Evolutionary conservation across 345 rosid genomes (phyloP).

Genomic region (Carallia brachiata): DNA sequence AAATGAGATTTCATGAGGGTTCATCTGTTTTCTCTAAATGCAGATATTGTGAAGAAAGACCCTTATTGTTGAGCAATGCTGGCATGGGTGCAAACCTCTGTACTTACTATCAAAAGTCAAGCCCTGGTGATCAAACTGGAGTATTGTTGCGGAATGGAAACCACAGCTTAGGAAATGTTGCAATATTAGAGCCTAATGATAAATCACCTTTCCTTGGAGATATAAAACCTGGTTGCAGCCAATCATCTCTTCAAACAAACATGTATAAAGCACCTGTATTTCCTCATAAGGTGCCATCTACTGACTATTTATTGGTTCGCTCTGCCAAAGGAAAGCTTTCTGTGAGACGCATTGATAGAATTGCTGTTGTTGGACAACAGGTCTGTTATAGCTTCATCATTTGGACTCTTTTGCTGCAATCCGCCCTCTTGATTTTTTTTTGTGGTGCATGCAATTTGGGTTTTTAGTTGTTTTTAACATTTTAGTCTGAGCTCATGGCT

Average conservation of each 20-base stretch:
- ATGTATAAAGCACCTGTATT: slow-evolving; percentile 94
- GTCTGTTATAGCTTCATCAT: slow-evolving; percentile 36
- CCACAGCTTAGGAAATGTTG: slow-evolving; percentile 63
- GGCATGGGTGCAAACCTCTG: slow-evolving; percentile 98
- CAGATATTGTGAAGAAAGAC: slow-evolving; percentile 98
- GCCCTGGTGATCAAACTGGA: slow-evolving; percentile 70
- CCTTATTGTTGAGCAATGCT: slow-evolving; percentile 72
- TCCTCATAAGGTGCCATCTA: slow-evolving; percentile 74
- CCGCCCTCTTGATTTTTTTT: not conserved
- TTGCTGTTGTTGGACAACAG: slow-evolving; percentile 93
- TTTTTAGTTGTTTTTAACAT: no score
- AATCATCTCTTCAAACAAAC: slow-evolving; percentile 87
- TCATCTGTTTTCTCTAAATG: slow-evolving; percentile 6
- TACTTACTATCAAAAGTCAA: slow-evolving; percentile 87
- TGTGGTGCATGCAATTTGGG: no score
- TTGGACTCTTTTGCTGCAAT: not conserved
- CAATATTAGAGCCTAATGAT: slow-evolving; percentile 74
- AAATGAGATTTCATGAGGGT: slow-evolving; percentile 4
- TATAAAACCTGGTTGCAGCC: slow-evolving; percentile 71
- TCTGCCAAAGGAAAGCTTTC: slow-evolving; percentile 96
- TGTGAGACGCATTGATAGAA: slow-evolving; percentile 83
- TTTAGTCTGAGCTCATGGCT: no score
- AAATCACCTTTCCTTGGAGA: slow-evolving; percentile 98
- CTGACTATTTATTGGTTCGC: slow-evolving; percentile 86
- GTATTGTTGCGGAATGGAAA: slow-evolving; percentile 50